Evolutionary conservation across 805 yeast species (phyloP).

Genomic region (Suhomyces emberorum): DNA sequence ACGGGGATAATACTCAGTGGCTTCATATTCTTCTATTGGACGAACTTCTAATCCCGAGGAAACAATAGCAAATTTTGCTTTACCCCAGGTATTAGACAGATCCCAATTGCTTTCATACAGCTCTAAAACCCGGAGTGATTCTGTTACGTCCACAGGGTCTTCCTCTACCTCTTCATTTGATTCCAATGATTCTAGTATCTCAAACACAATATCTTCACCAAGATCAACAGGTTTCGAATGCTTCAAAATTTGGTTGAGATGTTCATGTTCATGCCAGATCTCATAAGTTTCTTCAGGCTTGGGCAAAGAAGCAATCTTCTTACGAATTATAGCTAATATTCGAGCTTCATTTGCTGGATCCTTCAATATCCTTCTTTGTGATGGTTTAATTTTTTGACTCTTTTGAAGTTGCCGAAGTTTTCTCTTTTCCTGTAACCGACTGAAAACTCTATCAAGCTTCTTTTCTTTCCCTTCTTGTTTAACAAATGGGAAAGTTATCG

Average conservation of each 20-base stretch:
- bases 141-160: slow-evolving; percentile 5
- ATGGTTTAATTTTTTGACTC: too few relatives aligned
- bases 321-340: slow-evolving; percentile 21
- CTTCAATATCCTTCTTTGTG: slow-evolving; percentile 9
- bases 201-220: background rate
- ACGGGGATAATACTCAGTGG: slow-evolving; percentile 9
- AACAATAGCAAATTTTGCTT: slow-evolving; percentile 18
- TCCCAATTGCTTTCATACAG: background rate
- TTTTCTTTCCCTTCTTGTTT: slow-evolving; percentile 1
- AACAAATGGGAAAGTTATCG: slow-evolving; percentile 1
- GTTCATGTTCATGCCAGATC: slow-evolving; percentile 25
- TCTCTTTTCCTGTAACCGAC: too few relatives aligned
- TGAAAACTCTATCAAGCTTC: too few relatives aligned
- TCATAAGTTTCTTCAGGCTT: slow-evolving; percentile 35
- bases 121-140: background rate
- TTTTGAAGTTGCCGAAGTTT: too few relatives aligned
- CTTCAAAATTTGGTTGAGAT: slow-evolving; percentile 13
- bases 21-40: slow-evolving; percentile 8
- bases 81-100: slow-evolving; percentile 13
- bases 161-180: slow-evolving; percentile 6
- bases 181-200: background rate
- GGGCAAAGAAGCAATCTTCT: slow-evolving; percentile 20
- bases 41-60: slow-evolving; percentile 18
- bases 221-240: background rate
- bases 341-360: slow-evolving; percentile 8